Conservation (phyloP, 2,329 filamentous ascomycete genomes). For the Aspergillus brunneoviolaceus region DNA sequence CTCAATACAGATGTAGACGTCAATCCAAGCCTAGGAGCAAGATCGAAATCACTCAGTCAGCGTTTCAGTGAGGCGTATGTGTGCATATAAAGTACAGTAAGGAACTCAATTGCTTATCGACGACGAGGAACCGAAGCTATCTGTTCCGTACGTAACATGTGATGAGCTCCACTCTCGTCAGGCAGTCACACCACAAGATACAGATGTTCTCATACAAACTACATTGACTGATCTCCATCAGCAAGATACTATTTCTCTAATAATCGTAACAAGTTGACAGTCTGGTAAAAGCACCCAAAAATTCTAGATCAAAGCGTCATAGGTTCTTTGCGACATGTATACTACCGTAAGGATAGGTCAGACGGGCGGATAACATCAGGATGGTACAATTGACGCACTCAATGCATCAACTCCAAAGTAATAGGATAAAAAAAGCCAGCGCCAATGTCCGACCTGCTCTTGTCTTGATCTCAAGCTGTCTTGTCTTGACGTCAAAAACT, state of each 20-base stretch:
- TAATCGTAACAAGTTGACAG: conserved; percentile 39
- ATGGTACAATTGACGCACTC: conserved; percentile 18
- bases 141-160: no score
- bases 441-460: conserved; percentile 22
- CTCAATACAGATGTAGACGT: no score
- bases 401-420: conserved; percentile 20
- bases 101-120: no score
- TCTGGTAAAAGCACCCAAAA: conserved; percentile 9
- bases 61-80: no score
- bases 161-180: no score
- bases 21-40: no score
- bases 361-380: conserved; percentile 24
- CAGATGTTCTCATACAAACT: not conserved
- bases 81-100: no score
- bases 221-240: not conserved
- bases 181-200: no score
- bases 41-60: no score
- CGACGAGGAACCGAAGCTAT: no score
- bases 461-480: conserved; percentile 20
- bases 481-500: conserved; percentile 13
- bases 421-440: conserved; percentile 24
- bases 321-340: conserved; percentile 26
- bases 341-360: conserved; percentile 29
- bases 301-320: conserved; percentile 27
- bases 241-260: not conserved